Base-by-base conservation (phyloP, 2,329 filamentous ascomycete species). In the Pochonia chlamydosporia region DNA sequence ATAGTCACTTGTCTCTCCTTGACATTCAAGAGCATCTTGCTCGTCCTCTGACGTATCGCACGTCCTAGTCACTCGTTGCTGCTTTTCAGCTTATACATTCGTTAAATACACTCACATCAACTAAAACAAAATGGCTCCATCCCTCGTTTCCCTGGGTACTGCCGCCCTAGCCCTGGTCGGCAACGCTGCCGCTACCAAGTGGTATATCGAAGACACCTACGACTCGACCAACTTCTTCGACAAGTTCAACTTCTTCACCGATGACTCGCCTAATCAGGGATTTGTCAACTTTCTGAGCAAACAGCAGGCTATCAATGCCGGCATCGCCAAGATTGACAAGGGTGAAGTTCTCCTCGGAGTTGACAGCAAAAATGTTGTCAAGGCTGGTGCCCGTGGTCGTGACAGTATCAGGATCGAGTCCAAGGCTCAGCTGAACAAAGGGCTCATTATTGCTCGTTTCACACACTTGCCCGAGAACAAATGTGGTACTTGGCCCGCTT, bases 401-500 rank as follows among this genome's bases (percentile, higher is more conserved):
- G 66, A 65, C 52, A 86, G 82, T 54, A 79, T 90, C 25, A 76
- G 86, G 31, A 62, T 90, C 14, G 76, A 81, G 51, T 86, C 82
- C 60, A 81, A 74, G 49, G 72, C 74, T 42, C 61, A 65, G 6
- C 90, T 85, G 67, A 79, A 73, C 52, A 73, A 81, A 48, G 85
- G 83, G 23, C 77, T 89, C 24, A 76, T 89, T 57, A 79, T 90
- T 37, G 71, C 84, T 39, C 81, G 88, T 59, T 78, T 89, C 53
- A 72, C 69, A 13, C 84, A 89, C 57, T 81, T 90, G 67, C 85
- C 86, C 25, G 72, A 70, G 47, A 73, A 75, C 9, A 69, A 73
- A 37, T 89, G 86, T 56, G 85, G 87, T 43, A 73, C 78, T 7
- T 90, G 86, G 86, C 86, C 86, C 4, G 83, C 85, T 67, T 74